phyloP scores from a whole-genome alignment of 306 rosid species.

The Prunus mongolica region DNA sequence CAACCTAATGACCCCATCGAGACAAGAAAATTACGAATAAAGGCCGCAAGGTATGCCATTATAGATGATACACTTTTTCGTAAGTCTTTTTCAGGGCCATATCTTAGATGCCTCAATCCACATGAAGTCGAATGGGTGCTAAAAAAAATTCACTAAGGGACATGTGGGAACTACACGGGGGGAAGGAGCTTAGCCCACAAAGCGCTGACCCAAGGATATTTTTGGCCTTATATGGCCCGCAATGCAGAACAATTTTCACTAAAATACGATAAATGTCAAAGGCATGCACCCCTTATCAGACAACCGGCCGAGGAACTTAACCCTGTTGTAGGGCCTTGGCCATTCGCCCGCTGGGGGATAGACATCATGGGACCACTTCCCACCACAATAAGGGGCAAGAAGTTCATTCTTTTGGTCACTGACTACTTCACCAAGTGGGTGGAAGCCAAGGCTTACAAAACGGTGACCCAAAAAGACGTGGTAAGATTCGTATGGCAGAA shows the following conservation, averaged over 20 bases:
- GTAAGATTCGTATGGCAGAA: not conserved
- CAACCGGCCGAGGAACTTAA: not conserved
- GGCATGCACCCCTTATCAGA: accelerated
- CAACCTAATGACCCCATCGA: accelerated
- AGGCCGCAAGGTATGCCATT: not conserved
- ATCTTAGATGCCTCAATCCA: not conserved
- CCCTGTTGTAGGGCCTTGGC: not conserved
- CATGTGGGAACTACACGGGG: not conserved
- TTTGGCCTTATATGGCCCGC: not conserved
- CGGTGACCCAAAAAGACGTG: accelerated
- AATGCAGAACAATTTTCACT: accelerated
- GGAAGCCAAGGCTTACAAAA: accelerated
- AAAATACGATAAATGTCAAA: not conserved
- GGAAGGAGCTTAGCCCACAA: not conserved
- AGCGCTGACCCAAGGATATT: not conserved
- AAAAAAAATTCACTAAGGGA: not conserved
- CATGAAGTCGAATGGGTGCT: not conserved
- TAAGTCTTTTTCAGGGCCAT: not conserved
- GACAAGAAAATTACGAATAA: not conserved
- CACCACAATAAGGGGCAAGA: accelerated
- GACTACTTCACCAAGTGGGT: not conserved
- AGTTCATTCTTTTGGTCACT: accelerated
- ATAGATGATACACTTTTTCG: not conserved
- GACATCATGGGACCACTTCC: not conserved
- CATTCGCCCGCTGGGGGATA: not conserved